Evolutionary conservation across 768 basidiomycete species (phyloP).

Genomic region (Serendipita sp.): DNA sequence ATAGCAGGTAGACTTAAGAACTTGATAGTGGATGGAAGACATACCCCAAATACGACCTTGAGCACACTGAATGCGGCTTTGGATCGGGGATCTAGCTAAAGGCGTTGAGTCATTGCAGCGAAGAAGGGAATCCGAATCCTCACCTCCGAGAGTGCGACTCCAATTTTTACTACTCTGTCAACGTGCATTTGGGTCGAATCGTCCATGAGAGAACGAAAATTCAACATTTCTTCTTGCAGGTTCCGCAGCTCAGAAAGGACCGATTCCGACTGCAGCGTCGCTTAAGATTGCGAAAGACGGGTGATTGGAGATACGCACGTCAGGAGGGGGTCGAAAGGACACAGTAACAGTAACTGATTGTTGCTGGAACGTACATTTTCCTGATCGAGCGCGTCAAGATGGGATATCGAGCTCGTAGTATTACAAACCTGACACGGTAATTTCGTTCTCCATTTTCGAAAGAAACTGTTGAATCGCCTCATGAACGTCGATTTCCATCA

Average conservation of each 20-base stretch:
- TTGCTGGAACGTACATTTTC: not conserved
- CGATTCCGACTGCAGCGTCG: not conserved
- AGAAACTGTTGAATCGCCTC: not conserved
- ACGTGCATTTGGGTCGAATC: not conserved
- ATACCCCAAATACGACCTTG: not conserved
- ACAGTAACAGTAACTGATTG: not conserved
- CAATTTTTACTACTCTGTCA: not conserved
- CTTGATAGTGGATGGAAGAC: not conserved
- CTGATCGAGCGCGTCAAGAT: not conserved
- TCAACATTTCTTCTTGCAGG: not conserved
- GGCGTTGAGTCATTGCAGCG: not conserved
- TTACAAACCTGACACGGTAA: not conserved
- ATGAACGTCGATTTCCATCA: not conserved
- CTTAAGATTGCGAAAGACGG: not conserved
- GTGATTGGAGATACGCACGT: not conserved
- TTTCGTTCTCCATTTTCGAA: not conserved
- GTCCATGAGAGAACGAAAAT: not conserved
- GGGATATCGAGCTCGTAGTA: not conserved
- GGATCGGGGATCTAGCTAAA: not conserved
- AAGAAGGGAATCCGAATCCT: not conserved
- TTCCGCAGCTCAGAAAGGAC: not conserved
- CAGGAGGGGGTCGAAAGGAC: not conserved
- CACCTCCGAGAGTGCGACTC: not conserved
- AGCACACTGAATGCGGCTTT: not conserved
- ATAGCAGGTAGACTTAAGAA: not conserved